phyloP scores from a whole-genome alignment of 106 monocot genomes.

The Allium cepa region DNA sequence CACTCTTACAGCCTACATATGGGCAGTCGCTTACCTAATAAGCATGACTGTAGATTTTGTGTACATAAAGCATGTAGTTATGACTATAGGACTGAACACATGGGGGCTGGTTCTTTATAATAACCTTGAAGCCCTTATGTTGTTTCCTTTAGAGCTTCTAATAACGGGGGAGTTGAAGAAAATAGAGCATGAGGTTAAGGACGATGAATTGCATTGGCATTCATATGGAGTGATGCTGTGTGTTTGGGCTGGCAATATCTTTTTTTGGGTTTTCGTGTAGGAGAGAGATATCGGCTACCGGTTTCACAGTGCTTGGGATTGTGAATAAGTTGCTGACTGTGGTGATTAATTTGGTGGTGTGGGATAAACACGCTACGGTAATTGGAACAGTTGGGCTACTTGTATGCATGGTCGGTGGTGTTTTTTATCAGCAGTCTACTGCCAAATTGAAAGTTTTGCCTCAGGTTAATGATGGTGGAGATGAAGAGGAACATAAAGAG shows the following conservation, averaged over 20 bases:
- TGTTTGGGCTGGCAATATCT: conserved; percentile 56
- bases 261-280: conserved; percentile 63
- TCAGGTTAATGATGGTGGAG: background rate
- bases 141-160: conserved; percentile 47
- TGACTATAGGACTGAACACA: conserved; percentile 55
- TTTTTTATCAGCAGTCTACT: conserved; percentile 20
- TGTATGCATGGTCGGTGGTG: conserved; percentile 21
- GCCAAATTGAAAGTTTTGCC: background rate
- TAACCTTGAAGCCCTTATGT: conserved; percentile 45
- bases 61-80: conserved; percentile 63
- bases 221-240: conserved; percentile 27
- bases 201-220: conserved; percentile 31
- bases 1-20: conserved; percentile 36
- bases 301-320: conserved; percentile 49
- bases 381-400: conserved; percentile 18
- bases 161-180: conserved; percentile 64
- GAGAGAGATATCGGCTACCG: conserved; percentile 52
- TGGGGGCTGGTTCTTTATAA: conserved; percentile 60
- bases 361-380: conserved; percentile 20
- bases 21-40: conserved; percentile 44
- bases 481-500: conserved; percentile 13
- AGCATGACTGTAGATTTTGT: conserved; percentile 59
- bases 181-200: conserved; percentile 41
- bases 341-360: conserved; percentile 20
- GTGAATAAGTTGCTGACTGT: conserved; percentile 24